phyloP scores from a whole-genome alignment of 2,329 filamentous ascomycete genomes.

The Pseudogymnoascus sp. region DNA sequence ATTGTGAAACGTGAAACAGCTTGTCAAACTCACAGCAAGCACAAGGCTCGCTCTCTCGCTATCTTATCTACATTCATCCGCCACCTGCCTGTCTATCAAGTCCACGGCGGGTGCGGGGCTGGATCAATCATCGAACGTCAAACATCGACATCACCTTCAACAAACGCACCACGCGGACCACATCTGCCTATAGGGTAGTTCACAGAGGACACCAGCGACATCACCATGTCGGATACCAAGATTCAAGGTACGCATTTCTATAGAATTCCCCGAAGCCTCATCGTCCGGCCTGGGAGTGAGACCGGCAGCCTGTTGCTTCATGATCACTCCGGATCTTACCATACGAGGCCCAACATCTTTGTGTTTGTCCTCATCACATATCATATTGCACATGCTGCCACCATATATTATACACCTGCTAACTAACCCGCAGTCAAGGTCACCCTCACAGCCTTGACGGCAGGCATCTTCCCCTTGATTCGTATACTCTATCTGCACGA shows the following conservation, averaged over 20 bases:
- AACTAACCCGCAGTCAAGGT: slow-evolving; percentile 1
- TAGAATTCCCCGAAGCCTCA: not conserved
- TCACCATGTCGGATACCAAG: not conserved
- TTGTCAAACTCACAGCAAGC: not conserved
- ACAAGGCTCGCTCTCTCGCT: not conserved
- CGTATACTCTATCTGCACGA: slow-evolving; percentile 9
- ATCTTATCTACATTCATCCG: slow-evolving; percentile 3
- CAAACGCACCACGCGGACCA: not conserved
- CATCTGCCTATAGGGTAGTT: not conserved
- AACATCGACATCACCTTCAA: not conserved
- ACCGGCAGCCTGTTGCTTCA: not conserved
- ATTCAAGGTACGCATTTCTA: slow-evolving; percentile 1
- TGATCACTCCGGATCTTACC: not conserved
- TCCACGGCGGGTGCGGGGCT: not conserved
- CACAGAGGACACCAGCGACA: not conserved
- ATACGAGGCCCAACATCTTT: not conserved
- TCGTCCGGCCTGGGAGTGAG: not conserved
- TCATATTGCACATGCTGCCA: not conserved
- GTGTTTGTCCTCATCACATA: not conserved
- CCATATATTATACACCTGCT: not conserved
- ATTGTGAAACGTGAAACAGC: not conserved
- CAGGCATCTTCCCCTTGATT: slow-evolving; percentile 2
- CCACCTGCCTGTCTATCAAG: slow-evolving; percentile 1
- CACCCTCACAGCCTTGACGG: slow-evolving; percentile 8
- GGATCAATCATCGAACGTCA: not conserved